phyloP scores from a whole-genome alignment of 306 rosid species.

The Elaeagnus macrophylla region DNA sequence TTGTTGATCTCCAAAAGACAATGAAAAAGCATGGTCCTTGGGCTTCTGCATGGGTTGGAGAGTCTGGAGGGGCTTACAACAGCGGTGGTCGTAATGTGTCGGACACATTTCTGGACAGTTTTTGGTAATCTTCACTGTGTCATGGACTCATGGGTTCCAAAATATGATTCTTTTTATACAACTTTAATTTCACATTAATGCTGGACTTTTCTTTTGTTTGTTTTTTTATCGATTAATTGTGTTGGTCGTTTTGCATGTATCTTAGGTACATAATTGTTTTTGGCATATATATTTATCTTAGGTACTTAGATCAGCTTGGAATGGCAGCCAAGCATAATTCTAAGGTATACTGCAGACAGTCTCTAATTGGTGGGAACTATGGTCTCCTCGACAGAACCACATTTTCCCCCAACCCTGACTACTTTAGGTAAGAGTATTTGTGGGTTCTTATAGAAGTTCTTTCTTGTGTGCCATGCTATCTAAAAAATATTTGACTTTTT shows the following conservation, averaged over 20 bases:
- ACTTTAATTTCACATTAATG: not conserved
- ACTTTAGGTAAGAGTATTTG: conserved; percentile 52
- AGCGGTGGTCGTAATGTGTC: conserved; percentile 81
- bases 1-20: conserved; percentile 43
- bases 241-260: not conserved
- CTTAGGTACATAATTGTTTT: conserved; percentile 49
- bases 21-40: conserved; percentile 59
- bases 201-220: not conserved
- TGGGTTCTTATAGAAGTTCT: not conserved
- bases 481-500: conserved; percentile 6
- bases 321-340: conserved; percentile 69
- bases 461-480: conserved; percentile 12
- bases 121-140: conserved; percentile 57
- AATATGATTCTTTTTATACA: conserved; percentile 2
- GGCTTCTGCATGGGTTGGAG: conserved; percentile 93
- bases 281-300: conserved; percentile 15
- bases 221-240: not conserved
- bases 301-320: conserved; percentile 99
- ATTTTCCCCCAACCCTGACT: conserved; percentile 87
- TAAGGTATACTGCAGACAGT: conserved; percentile 82
- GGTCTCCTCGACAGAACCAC: conserved; percentile 75
- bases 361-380: conserved; percentile 87
- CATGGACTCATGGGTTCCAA: conserved; percentile 17
- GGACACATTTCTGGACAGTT: conserved; percentile 70
- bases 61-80: conserved; percentile 94